These are phyloP conservation scores for Balamuthia mandrillaris DNA, from an alignment of 208 protist genomes.

Conservation along the genomic window DNA sequence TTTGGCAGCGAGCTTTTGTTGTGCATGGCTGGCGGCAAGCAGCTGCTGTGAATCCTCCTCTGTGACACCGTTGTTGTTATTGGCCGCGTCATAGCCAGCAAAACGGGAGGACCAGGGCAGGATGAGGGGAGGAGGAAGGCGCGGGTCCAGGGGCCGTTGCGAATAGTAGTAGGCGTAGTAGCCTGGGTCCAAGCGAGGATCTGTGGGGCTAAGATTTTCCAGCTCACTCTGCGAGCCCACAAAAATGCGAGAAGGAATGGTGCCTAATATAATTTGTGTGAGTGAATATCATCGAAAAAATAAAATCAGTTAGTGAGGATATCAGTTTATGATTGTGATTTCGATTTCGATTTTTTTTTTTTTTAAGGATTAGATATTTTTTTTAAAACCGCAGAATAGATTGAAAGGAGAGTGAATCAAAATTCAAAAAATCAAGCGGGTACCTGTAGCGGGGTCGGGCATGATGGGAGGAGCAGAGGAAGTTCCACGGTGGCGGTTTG, in stretches of 20 bases:
- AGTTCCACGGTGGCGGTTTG: neutral
- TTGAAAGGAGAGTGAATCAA: too few relatives aligned
- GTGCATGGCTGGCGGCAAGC: neutral
- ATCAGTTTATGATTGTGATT: too few relatives aligned
- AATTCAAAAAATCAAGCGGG: too few relatives aligned
- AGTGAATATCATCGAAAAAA: too few relatives aligned
- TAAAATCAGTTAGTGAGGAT: too few relatives aligned
- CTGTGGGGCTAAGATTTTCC: neutral
- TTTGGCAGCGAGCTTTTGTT: neutral
- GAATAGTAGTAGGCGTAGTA: slow-evolving; percentile 43
- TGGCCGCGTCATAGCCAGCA: neutral
- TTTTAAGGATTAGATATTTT: too few relatives aligned
- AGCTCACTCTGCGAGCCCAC: too few relatives aligned
- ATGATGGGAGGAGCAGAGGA: slow-evolving; percentile 4
- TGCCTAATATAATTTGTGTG: too few relatives aligned
- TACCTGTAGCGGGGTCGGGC: too few relatives aligned
- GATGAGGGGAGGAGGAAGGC: slow-evolving; percentile 35
- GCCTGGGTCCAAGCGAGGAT: slow-evolving; percentile 8
- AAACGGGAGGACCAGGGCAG: slow-evolving; percentile 13
- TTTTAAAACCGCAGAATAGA: too few relatives aligned
- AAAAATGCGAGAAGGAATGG: too few relatives aligned
- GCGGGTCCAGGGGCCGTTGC: slow-evolving; percentile 33
- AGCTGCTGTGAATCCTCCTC: neutral
- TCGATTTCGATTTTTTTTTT: too few relatives aligned
- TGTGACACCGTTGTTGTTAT: neutral